Base-by-base conservation (phyloP, 2,329 filamentous ascomycete genomes). In the Aureobasidium sp. region DNA sequence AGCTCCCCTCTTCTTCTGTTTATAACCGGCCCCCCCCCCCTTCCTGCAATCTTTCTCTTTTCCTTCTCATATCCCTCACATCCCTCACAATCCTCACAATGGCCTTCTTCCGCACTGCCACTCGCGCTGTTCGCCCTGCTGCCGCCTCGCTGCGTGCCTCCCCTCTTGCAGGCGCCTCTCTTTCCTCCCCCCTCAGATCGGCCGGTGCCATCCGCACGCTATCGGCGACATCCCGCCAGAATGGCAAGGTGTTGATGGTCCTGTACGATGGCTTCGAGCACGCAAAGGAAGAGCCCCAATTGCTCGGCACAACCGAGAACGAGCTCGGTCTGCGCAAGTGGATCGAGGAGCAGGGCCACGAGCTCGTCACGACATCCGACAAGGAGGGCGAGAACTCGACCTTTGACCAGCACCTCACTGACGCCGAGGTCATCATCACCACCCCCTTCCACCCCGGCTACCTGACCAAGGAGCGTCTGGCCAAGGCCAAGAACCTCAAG, bases 371-470 rank as follows among this genome's bases (percentile, higher is more conserved):
- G 70, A 99, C 94, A 66, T 96, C 92, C 47, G 90, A 96, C 82
- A 99, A 99, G 82, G 94, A 99, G 69, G 88, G 90, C 67, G 88
- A 90, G 79, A 84, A 88, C 82, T 97, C 93, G 63, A 88, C 83
- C 67, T 97, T 99, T 69, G 94, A 97, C 78, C 84, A 92, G 80
- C 90, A 99, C 79, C 84, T 99, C 60, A 91, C 94, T 64, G 94
- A 97, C 73, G 91, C 94, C 64, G 94, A 99, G 78, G 82, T 99
- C 77, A 97, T 99, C 83, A 97, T 99, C 78, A 99, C 94, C 68
- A 99, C 94, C 61, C 94, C 94, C 73, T 97, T 97, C 87, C 93
- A 97, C 82, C 93, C 93, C 59, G 94, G 93, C 66, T 99, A 99
- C 82, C 88, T 99, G 62, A 97, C 89, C 53, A 90, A 90, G 59